These are phyloP conservation scores for Aleurites moluccanus DNA, from an alignment of 441 rosid species.

Conservation along the genomic window DNA sequence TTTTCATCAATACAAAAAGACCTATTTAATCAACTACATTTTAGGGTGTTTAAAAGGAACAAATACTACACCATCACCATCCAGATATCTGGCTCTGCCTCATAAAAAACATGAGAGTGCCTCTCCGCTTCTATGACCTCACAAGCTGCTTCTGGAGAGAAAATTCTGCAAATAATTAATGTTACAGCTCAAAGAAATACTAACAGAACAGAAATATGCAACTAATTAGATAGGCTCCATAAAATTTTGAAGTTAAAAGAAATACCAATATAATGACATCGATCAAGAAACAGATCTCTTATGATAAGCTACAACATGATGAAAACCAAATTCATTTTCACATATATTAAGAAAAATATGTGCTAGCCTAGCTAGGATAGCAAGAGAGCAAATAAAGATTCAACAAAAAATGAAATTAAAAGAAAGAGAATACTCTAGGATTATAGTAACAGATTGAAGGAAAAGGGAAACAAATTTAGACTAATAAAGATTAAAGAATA, in stretches of 20 bases:
- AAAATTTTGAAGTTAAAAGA: neutral
- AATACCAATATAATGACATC: neutral
- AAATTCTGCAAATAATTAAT: constrained; percentile 55
- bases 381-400: neutral
- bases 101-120: constrained; percentile 87
- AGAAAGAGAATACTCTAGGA: neutral
- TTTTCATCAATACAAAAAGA: neutral
- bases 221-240: constrained; percentile 31
- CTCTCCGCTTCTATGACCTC: constrained; percentile 92
- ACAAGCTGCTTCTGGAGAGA: constrained; percentile 94
- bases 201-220: constrained; percentile 45
- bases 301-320: neutral
- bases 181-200: neutral
- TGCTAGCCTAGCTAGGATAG: neutral
- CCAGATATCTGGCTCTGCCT: constrained; percentile 95
- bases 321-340: neutral
- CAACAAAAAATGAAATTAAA: neutral
- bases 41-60: neutral
- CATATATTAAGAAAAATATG: neutral
- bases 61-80: constrained; percentile 78
- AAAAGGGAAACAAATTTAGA: neutral
- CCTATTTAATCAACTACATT: neutral
- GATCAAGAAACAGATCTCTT: neutral
- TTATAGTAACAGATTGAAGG: neutral
- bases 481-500: neutral